Base-by-base conservation (phyloP, 2,329 filamentous ascomycete genomes). In the Apiospora kogelbergensis region DNA sequence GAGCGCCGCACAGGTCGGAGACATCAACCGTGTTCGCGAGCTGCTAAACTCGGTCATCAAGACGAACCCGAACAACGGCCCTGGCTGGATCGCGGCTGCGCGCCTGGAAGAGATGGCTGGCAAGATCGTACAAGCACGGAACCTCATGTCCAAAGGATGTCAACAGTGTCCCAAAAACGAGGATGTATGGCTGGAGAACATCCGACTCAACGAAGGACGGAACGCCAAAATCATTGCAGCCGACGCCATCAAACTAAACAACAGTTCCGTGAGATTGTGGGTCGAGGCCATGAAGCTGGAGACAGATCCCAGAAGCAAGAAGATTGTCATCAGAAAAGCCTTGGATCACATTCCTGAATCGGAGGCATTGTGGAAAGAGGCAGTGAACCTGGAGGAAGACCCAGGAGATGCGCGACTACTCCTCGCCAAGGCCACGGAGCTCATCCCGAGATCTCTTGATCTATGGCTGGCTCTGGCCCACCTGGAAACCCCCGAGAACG, bases 151-250 rank as follows among this genome's bases (percentile, higher is more conserved):
- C 2, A 89, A 93, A 75, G 97, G 95, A 1, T 97, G 94, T 77
- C 90, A 95, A 73, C 89, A 95, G 75, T 98, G 95, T 74, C 96
- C 95, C 0, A 96, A 95, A 81, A 97, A 91, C 72, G 94, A 98
- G 79, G 96, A 98, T 78, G 93, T 92, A 6, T 99, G 97, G 97
- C 83, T 98, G 48, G 96, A 99, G 79, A 97, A 95, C 68, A 98
- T 99, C 73, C 90, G 95, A 67, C 84, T 99, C 2, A 97, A 98
- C 79, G 94, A 97, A 76, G 90, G 91, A 30, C 91, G 94, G 67
- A 99, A 98, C 75, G 95, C 95, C 68, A 98, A 97, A 81, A 90
- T 99, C 71, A 97, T 99, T 73, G 96, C 95, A 7, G 93, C 95
- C 10, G 91, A 95, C 73, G 96, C 95, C 3, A 97, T 99, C 76